Base-by-base conservation (phyloP, 208 protist species). In the Acanthamoeba culbertsoni region DNA sequence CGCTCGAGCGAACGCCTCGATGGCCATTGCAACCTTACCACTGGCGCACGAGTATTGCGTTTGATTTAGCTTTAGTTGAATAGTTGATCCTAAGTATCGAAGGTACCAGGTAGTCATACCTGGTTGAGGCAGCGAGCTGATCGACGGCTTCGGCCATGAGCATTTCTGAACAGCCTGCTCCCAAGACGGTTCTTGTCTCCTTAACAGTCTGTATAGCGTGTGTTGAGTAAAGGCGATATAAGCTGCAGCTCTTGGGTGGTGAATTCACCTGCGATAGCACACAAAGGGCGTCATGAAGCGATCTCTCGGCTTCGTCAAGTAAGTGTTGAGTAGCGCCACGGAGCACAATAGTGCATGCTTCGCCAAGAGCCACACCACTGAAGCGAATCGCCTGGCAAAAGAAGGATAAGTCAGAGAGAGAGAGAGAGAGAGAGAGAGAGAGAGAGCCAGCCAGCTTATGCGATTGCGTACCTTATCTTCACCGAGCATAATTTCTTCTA, bases 321-420 rank as follows among this genome's bases (percentile, higher is more conserved):
- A 99, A 98, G 94, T 99, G 99, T 42, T 97, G 95, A n/a, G 98
- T 99, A 35, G 99, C 98, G 91, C 99, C 99, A 79, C 99, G 97
- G 42, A 99, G 96, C 33, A 99, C 99, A 94, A 99, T 99, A 16
- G 99, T 99, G 94, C 99, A 99, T 33, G 99, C 99, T 91, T 99
- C 98, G 43, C 98, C 98, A 31, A 98, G 96, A 8, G 97, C 96
- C 33, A 99, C 96, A 43, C 99, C 99, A 68, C 96, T 98, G 96
- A 99, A 99, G 62, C 98, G 97, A 91, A 99, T 99, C 26, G 99
- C 86, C 40, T 94, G 40, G 16, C 6, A n/a, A 18, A 5, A 40
- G 37, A 40, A 93, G 28, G 37, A 8, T 23, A 43, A 8, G 12
- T 33, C 14, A 33, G 51, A 10, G 57, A 42, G 6, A 42, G 4